Percentiles rank a stretch among this genome's conserved stretches.
Evolutionary conservation across 148 eudicot species (phyloP).

Genomic region (Silene conica): DNA sequence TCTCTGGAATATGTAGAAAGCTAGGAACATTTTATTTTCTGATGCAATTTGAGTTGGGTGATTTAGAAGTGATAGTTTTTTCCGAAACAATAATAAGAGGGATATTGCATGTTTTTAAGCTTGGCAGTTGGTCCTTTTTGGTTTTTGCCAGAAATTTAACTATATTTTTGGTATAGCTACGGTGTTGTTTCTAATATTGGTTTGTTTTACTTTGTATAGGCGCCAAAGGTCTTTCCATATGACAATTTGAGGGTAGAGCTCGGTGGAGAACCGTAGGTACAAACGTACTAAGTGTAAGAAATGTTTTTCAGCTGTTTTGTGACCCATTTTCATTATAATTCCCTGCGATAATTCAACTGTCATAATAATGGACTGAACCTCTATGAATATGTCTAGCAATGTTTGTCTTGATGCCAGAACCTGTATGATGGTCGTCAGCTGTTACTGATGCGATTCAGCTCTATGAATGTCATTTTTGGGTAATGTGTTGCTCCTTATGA

Average conservation of each 20-base stretch:
- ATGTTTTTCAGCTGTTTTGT: constrained; percentile 5
- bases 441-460: not conserved
- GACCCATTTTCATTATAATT: not conserved
- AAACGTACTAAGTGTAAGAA: constrained; percentile 14
- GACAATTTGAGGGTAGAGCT: constrained; percentile 83
- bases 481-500: too few species aligned
- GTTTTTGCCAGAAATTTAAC: not conserved
- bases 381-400: not conserved
- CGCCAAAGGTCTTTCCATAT: constrained; percentile 76
- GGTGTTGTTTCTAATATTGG: not conserved
- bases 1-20: not conserved
- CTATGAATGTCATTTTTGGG: not conserved
- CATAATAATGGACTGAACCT: constrained; percentile 12
- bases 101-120: too few species aligned
- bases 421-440: not conserved
- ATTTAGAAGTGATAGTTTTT: not conserved
- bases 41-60: not conserved
- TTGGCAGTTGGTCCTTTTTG: too few species aligned
- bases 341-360: constrained; percentile 2
- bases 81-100: too few species aligned
- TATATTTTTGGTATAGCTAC: too few species aligned
- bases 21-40: not conserved
- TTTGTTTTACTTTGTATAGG: constrained; percentile 31
- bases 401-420: constrained; percentile 1
- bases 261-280: constrained; percentile 60